Base-by-base conservation (phyloP, 2,329 filamentous ascomycete genomes). In the Huntiella decipiens region DNA sequence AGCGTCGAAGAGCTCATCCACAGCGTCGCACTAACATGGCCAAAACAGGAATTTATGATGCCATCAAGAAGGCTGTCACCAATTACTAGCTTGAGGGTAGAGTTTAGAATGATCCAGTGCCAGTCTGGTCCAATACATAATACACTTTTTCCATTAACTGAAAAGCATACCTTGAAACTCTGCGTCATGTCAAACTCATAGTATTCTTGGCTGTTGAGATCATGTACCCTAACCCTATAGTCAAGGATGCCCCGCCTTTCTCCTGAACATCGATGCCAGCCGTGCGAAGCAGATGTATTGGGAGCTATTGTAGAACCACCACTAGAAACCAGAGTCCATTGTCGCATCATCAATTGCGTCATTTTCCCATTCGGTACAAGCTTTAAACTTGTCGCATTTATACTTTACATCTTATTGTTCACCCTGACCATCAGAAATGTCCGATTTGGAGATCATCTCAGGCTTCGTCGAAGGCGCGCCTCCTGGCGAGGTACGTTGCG, bases 11-110 rank as follows among this genome's bases (percentile, higher is more conserved):
- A 32, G 4, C 11, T 31, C 3, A 5, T 16, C 33, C 8, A 12
- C 12, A 15, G 16, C 33, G 12, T 45, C 17, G 47, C 37, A 16
- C 35, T 36, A 41, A 41, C 37, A 17, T 39, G 38, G 17, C 12
- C 22, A 5, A n/a, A 22, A 22, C 38, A 52, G 51, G 51, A 42
- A 51, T 52, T 49, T 46, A 38, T 13, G 47, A 44, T 33, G 72
- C 71, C 13, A 78, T 85, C 53, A 79, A 77, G 59, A 72, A 70
- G 54, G 68, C 75, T 1, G 56, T 83, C 45, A 66, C 79, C 12
- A 84, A 81, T 57, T 85, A 61, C 13, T 50, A 35, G 22, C 4
- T 19, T 28, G 5, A 36, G 34, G 34, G 34, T 36, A 6, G 15
- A n/a, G 34, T 36, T 36, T 36, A 36, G 22, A 28, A 10, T 7